Percentiles rank a stretch among this genome's conserved stretches.
phyloP scores from a whole-genome alignment of 2,329 filamentous ascomycete genomes.

The Clarireedia hainanense region DNA sequence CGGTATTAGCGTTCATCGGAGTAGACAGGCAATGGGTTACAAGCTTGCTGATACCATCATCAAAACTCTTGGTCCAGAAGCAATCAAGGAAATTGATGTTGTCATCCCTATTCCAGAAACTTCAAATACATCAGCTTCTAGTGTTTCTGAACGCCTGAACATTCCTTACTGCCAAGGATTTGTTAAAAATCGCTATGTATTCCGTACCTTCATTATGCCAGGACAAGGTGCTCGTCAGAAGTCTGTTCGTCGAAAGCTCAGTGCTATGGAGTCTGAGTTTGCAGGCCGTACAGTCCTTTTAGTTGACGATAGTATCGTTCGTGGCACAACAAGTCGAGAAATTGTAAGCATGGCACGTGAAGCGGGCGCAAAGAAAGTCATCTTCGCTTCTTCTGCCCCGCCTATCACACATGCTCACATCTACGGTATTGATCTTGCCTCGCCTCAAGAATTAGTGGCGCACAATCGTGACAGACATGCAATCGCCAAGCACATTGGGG shows the following conservation, averaged over 20 bases:
- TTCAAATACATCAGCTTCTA: slow-evolving; percentile 70
- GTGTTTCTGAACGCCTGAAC: slow-evolving; percentile 64
- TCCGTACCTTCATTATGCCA: slow-evolving; percentile 82
- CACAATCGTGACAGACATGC: slow-evolving; percentile 53
- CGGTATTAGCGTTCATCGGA: slow-evolving; percentile 78
- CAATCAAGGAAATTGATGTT: slow-evolving; percentile 69
- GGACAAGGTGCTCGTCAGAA: slow-evolving; percentile 75
- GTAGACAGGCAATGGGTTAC: slow-evolving; percentile 78
- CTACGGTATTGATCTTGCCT: slow-evolving; percentile 72
- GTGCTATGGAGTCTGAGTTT: slow-evolving; percentile 80
- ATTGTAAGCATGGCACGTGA: slow-evolving; percentile 81
- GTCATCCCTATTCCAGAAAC: slow-evolving; percentile 83
- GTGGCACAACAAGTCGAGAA: slow-evolving; percentile 73
- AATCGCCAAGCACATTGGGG: slow-evolving; percentile 62
- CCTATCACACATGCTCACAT: slow-evolving; percentile 82
- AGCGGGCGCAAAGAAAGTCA: slow-evolving; percentile 72
- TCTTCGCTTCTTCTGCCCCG: slow-evolving; percentile 76
- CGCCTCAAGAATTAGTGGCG: slow-evolving; percentile 62
- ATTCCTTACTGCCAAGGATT: slow-evolving; percentile 77
- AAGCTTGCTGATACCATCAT: slow-evolving; percentile 69
- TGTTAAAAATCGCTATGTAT: slow-evolving; percentile 84
- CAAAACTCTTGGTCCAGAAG: slow-evolving; percentile 57
- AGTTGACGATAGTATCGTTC: slow-evolving; percentile 85
- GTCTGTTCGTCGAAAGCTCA: slow-evolving; percentile 83
- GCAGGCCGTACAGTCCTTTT: slow-evolving; percentile 70